These are phyloP conservation scores for Raphidocelis subcapitata DNA, from an alignment of 139 green algal species.

Conservation along the genomic window DNA sequence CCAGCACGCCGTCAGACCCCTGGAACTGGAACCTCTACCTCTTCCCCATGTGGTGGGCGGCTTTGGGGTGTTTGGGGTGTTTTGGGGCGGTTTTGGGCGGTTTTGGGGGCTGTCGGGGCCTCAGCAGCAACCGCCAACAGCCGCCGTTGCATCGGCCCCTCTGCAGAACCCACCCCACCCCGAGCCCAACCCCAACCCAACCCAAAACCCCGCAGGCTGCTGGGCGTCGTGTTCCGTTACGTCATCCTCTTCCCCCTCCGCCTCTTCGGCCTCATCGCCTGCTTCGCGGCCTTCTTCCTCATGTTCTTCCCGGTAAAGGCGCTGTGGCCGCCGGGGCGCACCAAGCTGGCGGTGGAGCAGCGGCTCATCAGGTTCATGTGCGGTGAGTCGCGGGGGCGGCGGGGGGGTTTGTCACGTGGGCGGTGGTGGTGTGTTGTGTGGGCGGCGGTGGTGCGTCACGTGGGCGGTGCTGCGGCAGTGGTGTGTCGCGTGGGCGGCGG, in stretches of 20 bases:
- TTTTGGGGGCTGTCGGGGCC: too few relatives aligned
- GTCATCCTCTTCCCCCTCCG: conserved; percentile 56
- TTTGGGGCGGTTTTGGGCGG: too few relatives aligned
- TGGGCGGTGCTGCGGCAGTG: too few relatives aligned
- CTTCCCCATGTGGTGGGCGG: conserved; percentile 77
- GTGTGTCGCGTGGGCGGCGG: too few relatives aligned
- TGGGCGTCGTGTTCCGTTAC: conserved; percentile 51
- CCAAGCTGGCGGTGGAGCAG: conserved; percentile 39
- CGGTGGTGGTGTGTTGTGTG: not conserved
- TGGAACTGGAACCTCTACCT: conserved; percentile 99
- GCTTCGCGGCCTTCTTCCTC: conserved; percentile 76
- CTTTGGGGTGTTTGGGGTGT: too few relatives aligned
- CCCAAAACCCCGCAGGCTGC: conserved; percentile 20
- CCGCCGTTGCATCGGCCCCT: too few relatives aligned
- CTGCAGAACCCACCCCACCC: too few relatives aligned
- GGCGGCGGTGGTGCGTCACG: too few relatives aligned
- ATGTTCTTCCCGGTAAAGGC: conserved; percentile 74
- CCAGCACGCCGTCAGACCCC: conserved; percentile 61
- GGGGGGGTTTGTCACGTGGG: not conserved
- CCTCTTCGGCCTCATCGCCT: conserved; percentile 68
- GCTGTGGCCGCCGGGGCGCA: conserved; percentile 27
- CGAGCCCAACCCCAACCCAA: too few relatives aligned
- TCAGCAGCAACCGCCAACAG: too few relatives aligned
- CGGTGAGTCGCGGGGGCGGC: conserved; percentile 4
- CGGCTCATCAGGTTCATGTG: conserved; percentile 34